Conservation (phyloP, 2,329 filamentous ascomycete species). For the Myriosclerotinia curreyana region DNA sequence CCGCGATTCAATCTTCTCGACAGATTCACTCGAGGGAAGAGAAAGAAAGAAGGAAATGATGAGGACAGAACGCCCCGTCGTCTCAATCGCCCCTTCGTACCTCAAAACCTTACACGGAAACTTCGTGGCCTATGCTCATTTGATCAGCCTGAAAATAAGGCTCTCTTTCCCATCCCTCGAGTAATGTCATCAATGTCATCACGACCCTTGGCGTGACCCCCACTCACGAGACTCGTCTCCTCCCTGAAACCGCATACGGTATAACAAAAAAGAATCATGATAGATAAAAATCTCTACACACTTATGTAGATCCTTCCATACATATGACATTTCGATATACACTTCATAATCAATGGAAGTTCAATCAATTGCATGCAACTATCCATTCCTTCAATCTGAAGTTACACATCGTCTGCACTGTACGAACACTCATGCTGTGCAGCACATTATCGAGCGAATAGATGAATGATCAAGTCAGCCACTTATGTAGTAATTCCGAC, state of each 20-base stretch:
- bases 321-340: constrained; percentile 10
- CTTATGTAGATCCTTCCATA: constrained; percentile 5
- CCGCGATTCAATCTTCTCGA: background rate
- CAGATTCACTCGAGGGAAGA: background rate
- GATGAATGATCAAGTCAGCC: background rate
- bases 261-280: background rate
- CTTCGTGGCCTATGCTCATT: constrained; percentile 5
- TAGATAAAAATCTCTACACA: background rate
- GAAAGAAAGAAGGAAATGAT: background rate
- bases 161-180: background rate
- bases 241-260: background rate
- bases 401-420: background rate
- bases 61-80: background rate
- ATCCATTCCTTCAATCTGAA: background rate
- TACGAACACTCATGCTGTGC: background rate
- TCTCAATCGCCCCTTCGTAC: background rate
- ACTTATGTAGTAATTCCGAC: constrained; percentile 6
- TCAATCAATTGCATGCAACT: background rate
- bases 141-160: background rate
- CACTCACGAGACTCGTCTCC: background rate
- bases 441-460: background rate
- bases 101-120: constrained; percentile 2
- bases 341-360: background rate
- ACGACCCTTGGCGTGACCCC: background rate
- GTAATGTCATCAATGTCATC: background rate